Evolutionary conservation across 208 protist species (phyloP), one percentile per base, ranked within the genome.

Genomic region (Acanthamoeba comandoni): DNA sequence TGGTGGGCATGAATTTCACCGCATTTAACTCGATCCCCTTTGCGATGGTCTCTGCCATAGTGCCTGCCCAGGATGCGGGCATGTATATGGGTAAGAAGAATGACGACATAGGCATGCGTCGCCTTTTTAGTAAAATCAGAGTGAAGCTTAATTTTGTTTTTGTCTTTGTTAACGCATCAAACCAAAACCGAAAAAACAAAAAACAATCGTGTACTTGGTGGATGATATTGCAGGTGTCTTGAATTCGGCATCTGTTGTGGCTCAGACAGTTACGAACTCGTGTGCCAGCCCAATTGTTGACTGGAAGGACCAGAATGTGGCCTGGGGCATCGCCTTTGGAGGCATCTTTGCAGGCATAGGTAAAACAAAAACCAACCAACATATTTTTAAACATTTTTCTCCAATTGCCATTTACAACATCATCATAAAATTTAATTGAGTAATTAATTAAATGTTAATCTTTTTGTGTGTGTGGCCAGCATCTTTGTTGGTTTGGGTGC

Each of bases 11-110:
- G 9, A 95, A 94, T 58, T 93, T 94, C 39, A 65, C 92, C 12
- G 26, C 67, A 0, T 95, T 95, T 35, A 95, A 95, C 82, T 93
- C 93, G 5, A 79, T 95, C 12, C 93, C 93, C 11, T 95, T 92
- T 26, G 82, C 92, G 2, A 43, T 95, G 43, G 77, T 95, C 22
- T 70, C 53, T 3, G 49, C 82, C 31, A 70, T 92, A 35, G 91
- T 80, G 2, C 13, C 35, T 0, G 48, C 26, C 35, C 60, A 49
- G n/a, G 93, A 94, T 69, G 70, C 93, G 35, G 93, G 93, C 71
- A 29, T 94, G 5, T 94, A 94, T 43, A 94, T 94, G 92, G 73
- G 73, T 77, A 77, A 35, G 29, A 0, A 4, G 17, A 11, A n/a
- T 13, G 69, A n/a, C 13, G 4, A 7, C 69, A 19, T 22, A 11